Evolutionary conservation across 345 rosid species (phyloP).

Genomic region (Chamaenerion angustifolium): DNA sequence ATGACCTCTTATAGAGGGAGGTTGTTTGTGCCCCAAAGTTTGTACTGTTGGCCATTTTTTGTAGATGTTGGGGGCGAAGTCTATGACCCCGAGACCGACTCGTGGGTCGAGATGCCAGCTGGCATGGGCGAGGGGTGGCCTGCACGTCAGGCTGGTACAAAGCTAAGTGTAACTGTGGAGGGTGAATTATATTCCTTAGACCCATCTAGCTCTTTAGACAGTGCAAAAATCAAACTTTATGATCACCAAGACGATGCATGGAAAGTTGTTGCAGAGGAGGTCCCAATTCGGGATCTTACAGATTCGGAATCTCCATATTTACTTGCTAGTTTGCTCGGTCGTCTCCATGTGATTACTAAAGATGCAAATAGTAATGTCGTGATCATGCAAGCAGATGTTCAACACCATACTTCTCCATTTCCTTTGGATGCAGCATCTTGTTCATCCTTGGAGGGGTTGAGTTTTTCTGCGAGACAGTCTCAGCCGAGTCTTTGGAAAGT

Average conservation of each 20-base stretch:
- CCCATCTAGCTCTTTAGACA: constrained; percentile 57
- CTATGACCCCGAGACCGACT: constrained; percentile 56
- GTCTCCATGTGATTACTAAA: constrained; percentile 76
- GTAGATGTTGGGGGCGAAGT: constrained; percentile 95
- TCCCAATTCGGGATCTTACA: constrained; percentile 41
- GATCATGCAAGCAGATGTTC: constrained; percentile 44
- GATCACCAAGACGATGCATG: constrained; percentile 71
- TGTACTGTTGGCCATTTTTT: constrained; percentile 87
- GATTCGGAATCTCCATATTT: constrained; percentile 73
- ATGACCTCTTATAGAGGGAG: constrained; percentile 82
- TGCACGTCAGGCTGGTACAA: constrained; percentile 72
- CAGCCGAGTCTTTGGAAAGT: constrained; percentile 34
- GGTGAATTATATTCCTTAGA: constrained; percentile 65
- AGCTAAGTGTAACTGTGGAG: constrained; percentile 61
- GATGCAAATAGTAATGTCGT: constrained; percentile 33
- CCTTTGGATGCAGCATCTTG: constrained; percentile 11
- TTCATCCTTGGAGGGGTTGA: constrained; percentile 10
- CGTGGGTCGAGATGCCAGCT: constrained; percentile 76
- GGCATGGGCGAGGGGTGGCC: constrained; percentile 99
- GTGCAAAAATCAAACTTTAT: constrained; percentile 61
- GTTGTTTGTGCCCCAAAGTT: constrained; percentile 77
- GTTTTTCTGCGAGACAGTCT: constrained; percentile 14
- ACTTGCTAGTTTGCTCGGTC: constrained; percentile 66
- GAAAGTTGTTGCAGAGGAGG: constrained; percentile 62
- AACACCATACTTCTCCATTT: constrained; percentile 11